phyloP scores from a whole-genome alignment of 441 rosid species.

The Adansonia rubrostipa region DNA sequence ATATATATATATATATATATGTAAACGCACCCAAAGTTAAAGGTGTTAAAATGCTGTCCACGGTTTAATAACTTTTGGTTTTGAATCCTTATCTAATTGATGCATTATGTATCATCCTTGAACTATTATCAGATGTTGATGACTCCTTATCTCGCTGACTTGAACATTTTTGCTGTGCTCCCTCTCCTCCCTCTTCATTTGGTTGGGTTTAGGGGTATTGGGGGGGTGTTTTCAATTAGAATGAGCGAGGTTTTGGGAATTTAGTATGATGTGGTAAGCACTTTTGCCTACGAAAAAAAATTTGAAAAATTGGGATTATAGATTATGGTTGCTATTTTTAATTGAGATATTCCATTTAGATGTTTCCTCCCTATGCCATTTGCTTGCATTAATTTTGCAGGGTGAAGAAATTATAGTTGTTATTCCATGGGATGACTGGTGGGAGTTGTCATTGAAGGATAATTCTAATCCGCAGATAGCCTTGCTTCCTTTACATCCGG shows the following conservation, averaged over 20 bases:
- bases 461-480: slow-evolving; percentile 89
- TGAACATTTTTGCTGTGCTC: neutral
- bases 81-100: neutral
- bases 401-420: slow-evolving; percentile 92
- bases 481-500: slow-evolving; percentile 91
- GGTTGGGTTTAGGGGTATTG: neutral
- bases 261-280: neutral
- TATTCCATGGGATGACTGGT: slow-evolving; percentile 97
- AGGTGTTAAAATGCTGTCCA: slow-evolving; percentile 6
- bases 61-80: neutral
- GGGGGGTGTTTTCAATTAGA: neutral
- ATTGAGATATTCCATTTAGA: too few relatives aligned
- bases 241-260: neutral
- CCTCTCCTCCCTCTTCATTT: neutral
- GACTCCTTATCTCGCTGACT: neutral
- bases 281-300: too few relatives aligned
- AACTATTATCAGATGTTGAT: slow-evolving; percentile 1
- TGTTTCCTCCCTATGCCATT: neutral
- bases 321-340: too few relatives aligned
- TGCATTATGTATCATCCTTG: neutral
- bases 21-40: neutral
- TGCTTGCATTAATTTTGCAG: slow-evolving; percentile 42
- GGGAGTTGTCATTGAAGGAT: slow-evolving; percentile 82
- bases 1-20: too few relatives aligned
- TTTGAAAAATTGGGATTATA: too few relatives aligned